These are phyloP conservation scores for Coemansia sp. DNA, from an alignment of 192 early-diverging fungal genomes.

Conservation along the genomic window DNA sequence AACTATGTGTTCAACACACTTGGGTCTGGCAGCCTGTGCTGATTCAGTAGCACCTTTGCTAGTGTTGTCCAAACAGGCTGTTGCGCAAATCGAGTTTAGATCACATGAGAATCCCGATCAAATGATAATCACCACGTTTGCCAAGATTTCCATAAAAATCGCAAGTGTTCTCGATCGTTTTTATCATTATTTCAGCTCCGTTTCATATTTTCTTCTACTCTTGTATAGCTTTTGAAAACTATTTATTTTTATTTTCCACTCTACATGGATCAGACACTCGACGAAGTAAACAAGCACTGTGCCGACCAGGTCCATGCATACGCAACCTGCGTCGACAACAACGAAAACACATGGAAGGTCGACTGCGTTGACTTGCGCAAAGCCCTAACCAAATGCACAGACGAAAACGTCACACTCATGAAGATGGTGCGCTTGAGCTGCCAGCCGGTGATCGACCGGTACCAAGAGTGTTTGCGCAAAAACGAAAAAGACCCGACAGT, in stretches of 20 bases:
- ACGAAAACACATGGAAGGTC: slow-evolving; percentile 41
- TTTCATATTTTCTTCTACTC: background rate
- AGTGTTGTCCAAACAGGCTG: too few relatives aligned
- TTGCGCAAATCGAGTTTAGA: too few relatives aligned
- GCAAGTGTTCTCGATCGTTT: too few relatives aligned
- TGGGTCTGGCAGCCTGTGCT: too few relatives aligned
- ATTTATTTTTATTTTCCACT: too few relatives aligned
- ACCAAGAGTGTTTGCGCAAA: slow-evolving; percentile 39
- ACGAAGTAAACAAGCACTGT: slow-evolving; percentile 57
- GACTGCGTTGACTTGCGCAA: slow-evolving; percentile 41
- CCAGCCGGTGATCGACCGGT: slow-evolving; percentile 50
- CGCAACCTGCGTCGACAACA: slow-evolving; percentile 42
- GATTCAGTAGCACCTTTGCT: too few relatives aligned
- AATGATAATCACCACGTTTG: too few relatives aligned
- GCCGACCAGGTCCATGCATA: slow-evolving; percentile 48
- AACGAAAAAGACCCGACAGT: slow-evolving; percentile 36
- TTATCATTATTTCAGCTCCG: background rate
- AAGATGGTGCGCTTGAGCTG: slow-evolving; percentile 53
- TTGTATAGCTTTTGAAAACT: background rate
- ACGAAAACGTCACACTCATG: slow-evolving; percentile 56
- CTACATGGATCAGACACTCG: slow-evolving; percentile 51
- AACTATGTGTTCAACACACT: too few relatives aligned
- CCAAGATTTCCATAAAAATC: too few relatives aligned
- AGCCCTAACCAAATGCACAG: slow-evolving; percentile 48
- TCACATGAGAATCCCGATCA: too few relatives aligned